Base-by-base conservation (phyloP, 2,329 filamentous ascomycete species). In the Gyromitra esculenta region DNA sequence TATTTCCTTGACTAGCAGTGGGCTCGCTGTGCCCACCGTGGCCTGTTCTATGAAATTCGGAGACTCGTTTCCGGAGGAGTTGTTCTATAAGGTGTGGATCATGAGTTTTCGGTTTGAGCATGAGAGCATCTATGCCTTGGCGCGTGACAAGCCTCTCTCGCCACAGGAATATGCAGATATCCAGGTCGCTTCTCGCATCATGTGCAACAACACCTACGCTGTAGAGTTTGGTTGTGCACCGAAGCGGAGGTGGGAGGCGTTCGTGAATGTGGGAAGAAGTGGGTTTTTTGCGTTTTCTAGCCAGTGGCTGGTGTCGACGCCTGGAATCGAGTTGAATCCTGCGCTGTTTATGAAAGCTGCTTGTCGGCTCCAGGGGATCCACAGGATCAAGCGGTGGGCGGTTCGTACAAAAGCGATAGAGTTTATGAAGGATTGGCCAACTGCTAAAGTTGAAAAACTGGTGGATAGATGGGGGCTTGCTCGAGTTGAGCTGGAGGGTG, bases 81-180 rank as follows among this genome's bases (percentile, higher is more conserved):
- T 65, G n/a, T 65, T 65, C 41, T 65, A 65, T 43, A 7, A 52
- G 15, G 45, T 65, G 62, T 65, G 43, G 62, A 6, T 65, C 15
- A 21, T 52, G 62, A 65, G 62, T 25, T 65, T 50, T 15, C 31
- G n/a, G 62, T 65, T 65, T 6, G 62, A 48, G 7, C 62, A 65
- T 15, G 43, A 48, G 25, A 65, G 43, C 31, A 52, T 65, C 43
- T 4, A n/a, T 11, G 9, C 31, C 15, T 65, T 65, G 4, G 25
- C 62, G 9, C 43, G 8, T 8, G 15, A 18, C 31, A 18, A 13
- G 7, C 62, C 62, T 7, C 43, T 65, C 25, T 48, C 62, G 9
- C 5, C 31, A 37, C 25, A 11, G 8, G 21, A 50, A 43, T 50
- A 50, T 13, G 43, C 62, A 13, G 62, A 65, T 15, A 9, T 65